phyloP scores from a whole-genome alignment of 352 stramenopile genomes.

The Pythium phragmitis region DNA sequence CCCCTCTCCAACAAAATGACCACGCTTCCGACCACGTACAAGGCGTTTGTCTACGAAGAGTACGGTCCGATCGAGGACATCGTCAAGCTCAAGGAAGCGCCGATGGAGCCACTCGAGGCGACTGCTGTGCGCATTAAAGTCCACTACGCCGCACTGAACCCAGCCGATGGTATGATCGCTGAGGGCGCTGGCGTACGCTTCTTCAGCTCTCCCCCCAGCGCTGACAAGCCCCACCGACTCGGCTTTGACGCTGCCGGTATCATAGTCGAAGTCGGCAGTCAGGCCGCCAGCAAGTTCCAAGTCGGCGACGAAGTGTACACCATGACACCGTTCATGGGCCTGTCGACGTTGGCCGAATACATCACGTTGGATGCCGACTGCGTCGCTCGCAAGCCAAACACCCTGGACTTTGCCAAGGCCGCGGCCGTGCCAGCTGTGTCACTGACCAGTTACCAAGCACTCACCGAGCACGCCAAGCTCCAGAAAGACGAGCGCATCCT shows the following conservation, averaged over 20 bases:
- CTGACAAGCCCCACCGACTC: conserved; percentile 29
- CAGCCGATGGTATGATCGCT: conserved; percentile 25
- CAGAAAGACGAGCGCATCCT: conserved; percentile 37
- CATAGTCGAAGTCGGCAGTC: conserved; percentile 3
- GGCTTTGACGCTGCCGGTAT: conserved; percentile 33
- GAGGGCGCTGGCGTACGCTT: conserved; percentile 1
- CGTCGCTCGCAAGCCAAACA: conserved; percentile 42
- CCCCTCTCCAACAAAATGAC: too few species aligned
- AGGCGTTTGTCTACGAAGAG: conserved; percentile 33
- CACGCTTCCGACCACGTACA: conserved; percentile 13
- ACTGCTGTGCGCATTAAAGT: conserved; percentile 33
- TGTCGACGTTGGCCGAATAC: too few species aligned
- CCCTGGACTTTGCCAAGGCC: conserved; percentile 41
- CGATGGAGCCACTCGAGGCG: conserved; percentile 23
- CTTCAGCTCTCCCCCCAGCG: conserved; percentile 6
- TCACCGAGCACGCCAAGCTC: conserved; percentile 34
- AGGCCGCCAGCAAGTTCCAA: background rate
- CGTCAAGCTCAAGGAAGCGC: conserved; percentile 22
- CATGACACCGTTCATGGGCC: too few species aligned
- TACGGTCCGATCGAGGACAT: conserved; percentile 28
- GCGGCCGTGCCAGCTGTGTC: conserved; percentile 29
- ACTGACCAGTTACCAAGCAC: conserved; percentile 36
- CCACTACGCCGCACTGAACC: conserved; percentile 34
- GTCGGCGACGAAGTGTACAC: conserved; percentile 22
- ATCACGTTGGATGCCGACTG: conserved; percentile 29